Evolutionary conservation across 2,329 filamentous ascomycete species (phyloP), one percentile per base, ranked within the genome.

Genomic region (Colletotrichum euphorbiae): DNA sequence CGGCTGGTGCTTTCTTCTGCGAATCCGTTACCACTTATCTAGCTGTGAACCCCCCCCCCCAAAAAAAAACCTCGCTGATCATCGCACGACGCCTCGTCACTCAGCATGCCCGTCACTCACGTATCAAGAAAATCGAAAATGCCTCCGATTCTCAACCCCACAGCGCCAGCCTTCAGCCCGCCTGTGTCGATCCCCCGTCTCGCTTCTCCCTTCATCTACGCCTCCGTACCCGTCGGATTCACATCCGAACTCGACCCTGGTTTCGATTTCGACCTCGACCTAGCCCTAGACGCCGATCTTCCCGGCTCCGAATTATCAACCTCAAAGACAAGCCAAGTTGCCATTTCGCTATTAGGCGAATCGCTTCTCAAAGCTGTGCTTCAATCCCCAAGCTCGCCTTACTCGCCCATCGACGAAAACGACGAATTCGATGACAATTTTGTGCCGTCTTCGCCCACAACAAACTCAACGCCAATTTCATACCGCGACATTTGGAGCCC

Each of bases 131-230:
- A 33, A 15, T 9, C 42, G 24, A 31, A 46, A 46, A 60, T 60
- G 57, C 31, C 46, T 31, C 56, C 56, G 17, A 38, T 19, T 8
- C 45, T 60, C 31, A 50, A 60, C 45, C 57, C 57, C 12, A 40
- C 43, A 19, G 57, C 57, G 31, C 43, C 57, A 33, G 43, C 57
- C 6, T 60, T 60, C 45, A 60, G 57, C 31, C 57, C 45, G 45
- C 55, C 55, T 19, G n/a, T 15, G 42, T 46, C 55, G 42, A 58
- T 45, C 38, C 55, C 55, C 55, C 55, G 19, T 12, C 40, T 58
- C 42, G 55, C 42, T 24, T 46, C 42, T 19, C 33, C 43, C 8
- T 31, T 46, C 43, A 51, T 60, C 31, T 51, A 33, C 45, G 51
- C 57, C 21, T 60, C 43, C 8, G 12, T n/a, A 15, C 15, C 36